Percentiles rank a stretch among this genome's conserved stretches.
Conservation (phyloP, 2,329 filamentous ascomycete genomes). For the Arthrobotrys entomopaga region DNA sequence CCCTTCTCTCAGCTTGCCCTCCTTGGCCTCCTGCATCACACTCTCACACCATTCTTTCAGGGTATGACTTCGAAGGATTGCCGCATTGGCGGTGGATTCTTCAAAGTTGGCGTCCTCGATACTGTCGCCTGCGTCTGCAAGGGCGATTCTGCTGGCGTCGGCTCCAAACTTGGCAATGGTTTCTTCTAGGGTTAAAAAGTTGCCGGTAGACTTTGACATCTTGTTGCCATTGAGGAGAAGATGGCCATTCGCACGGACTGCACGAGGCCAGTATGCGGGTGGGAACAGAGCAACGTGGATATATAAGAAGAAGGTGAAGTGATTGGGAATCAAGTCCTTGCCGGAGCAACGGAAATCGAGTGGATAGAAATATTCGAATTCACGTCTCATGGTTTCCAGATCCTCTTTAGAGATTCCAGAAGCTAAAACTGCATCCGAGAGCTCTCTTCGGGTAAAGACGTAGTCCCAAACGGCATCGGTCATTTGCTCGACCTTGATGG, state of each 20-base stretch:
- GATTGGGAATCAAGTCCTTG: slow-evolving; percentile 93
- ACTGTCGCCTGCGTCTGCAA: slow-evolving; percentile 93
- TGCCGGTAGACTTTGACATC: slow-evolving; percentile 98
- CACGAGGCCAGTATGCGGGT: slow-evolving; percentile 85
- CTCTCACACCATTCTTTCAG: slow-evolving; percentile 94
- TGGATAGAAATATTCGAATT: slow-evolving; percentile 98
- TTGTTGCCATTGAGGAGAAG: slow-evolving; percentile 95
- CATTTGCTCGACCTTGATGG: slow-evolving; percentile 85
- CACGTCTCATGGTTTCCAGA: slow-evolving; percentile 82
- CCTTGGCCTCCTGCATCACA: slow-evolving; percentile 71
- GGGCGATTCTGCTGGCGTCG: slow-evolving; percentile 87
- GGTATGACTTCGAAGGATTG: slow-evolving; percentile 81
- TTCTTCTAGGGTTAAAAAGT: slow-evolving; percentile 91
- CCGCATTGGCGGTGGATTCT: slow-evolving; percentile 90
- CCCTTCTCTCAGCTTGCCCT: slow-evolving; percentile 78
- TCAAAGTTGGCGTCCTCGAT: slow-evolving; percentile 98
- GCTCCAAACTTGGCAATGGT: slow-evolving; percentile 92
- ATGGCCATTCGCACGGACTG: slow-evolving; percentile 89
- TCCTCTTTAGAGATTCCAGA: slow-evolving; percentile 78
- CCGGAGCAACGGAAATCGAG: slow-evolving; percentile 87
- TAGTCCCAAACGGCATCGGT: slow-evolving; percentile 97
- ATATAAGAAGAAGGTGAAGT: slow-evolving; percentile 95
- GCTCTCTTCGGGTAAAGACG: slow-evolving; percentile 80
- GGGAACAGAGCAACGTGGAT: slow-evolving; percentile 90
- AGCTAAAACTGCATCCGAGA: slow-evolving; percentile 73